Conservation (phyloP, 495 filamentous ascomycete genomes). For the Aspergillus sclerotioniger region DNA sequence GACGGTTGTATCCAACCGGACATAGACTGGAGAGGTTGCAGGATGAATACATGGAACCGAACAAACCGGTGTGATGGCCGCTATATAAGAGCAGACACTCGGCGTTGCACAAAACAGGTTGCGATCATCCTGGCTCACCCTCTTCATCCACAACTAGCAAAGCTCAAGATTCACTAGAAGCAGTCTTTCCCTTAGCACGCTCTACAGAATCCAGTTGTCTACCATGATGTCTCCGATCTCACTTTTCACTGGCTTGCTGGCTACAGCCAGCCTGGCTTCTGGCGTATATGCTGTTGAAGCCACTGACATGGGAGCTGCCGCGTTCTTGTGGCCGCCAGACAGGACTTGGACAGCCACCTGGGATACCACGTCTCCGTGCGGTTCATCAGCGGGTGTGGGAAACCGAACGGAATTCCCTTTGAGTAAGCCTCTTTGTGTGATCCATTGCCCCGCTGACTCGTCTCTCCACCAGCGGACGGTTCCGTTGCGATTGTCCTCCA, state of each 20-base stretch:
- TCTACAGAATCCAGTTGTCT: background rate
- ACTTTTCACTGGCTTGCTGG: conserved; percentile 9
- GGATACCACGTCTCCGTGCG: conserved; percentile 50
- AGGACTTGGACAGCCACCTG: conserved; percentile 42
- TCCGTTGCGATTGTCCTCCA: conserved; percentile 36
- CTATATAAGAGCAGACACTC: background rate
- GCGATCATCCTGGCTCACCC: background rate
- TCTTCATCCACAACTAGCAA: background rate
- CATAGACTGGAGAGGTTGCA: background rate
- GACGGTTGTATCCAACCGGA: background rate
- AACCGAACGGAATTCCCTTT: conserved; percentile 49
- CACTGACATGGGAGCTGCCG: conserved; percentile 50
- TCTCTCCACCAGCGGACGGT: conserved; percentile 23
- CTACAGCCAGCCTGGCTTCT: conserved; percentile 10
- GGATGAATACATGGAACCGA: background rate
- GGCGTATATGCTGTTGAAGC: conserved; percentile 12
- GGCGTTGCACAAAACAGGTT: background rate
- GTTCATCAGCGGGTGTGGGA: conserved; percentile 34
- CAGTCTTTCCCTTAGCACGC: background rate
- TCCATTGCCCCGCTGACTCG: conserved; percentile 2
- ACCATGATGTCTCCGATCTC: conserved; percentile 2
- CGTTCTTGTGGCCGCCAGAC: conserved; percentile 53
- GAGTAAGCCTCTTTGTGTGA: conserved; percentile 18
- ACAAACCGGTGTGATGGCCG: background rate
- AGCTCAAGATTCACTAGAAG: background rate